phyloP scores from a whole-genome alignment of 2,329 filamentous ascomycete species.

The Rhynchosporium secalis region DNA sequence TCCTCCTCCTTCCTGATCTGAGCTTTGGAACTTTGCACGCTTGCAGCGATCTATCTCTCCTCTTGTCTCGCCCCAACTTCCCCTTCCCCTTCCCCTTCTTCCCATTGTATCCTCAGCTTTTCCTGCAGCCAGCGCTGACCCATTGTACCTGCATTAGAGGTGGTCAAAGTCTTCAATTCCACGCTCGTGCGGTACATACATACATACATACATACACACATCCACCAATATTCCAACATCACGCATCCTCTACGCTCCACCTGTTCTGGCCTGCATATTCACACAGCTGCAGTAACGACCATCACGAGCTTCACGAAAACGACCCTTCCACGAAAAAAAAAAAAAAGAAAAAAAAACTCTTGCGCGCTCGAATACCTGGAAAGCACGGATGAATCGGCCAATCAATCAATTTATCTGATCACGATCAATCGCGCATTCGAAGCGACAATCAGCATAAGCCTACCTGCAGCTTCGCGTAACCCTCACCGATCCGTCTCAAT shows the following conservation, averaged over 20 bases:
- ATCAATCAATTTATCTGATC: no score
- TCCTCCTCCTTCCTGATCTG: conserved; percentile 7
- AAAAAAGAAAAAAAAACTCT: conserved; percentile 1
- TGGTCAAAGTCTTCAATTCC: conserved; percentile 36
- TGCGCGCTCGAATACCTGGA: conserved; percentile 32
- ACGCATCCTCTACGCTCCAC: conserved; percentile 19
- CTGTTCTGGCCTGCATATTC: conserved; percentile 18
- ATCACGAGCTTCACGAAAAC: conserved; percentile 35
- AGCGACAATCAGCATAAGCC: conserved; percentile 41
- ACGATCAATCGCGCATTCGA: conserved; percentile 22
- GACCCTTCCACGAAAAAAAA: conserved; percentile 25
- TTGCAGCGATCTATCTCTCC: conserved; percentile 25
- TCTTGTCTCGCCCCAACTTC: conserved; percentile 18
- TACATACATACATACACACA: conserved; percentile 7
- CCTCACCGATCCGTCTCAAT: conserved; percentile 25
- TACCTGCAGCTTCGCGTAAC: conserved; percentile 42
- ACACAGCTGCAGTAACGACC: conserved; percentile 17
- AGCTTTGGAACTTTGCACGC: conserved; percentile 1
- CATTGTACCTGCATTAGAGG: conserved; percentile 42
- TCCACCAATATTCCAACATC: conserved; percentile 12
- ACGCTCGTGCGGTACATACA: conserved; percentile 20
- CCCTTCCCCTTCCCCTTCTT: conserved; percentile 12
- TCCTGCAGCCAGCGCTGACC: conserved; percentile 38
- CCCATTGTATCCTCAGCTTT: conserved; percentile 34
- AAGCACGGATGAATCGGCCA: conserved; percentile 35